These are phyloP conservation scores for Salix purpurea DNA, from an alignment of 345 rosid species.

Conservation along the genomic window DNA sequence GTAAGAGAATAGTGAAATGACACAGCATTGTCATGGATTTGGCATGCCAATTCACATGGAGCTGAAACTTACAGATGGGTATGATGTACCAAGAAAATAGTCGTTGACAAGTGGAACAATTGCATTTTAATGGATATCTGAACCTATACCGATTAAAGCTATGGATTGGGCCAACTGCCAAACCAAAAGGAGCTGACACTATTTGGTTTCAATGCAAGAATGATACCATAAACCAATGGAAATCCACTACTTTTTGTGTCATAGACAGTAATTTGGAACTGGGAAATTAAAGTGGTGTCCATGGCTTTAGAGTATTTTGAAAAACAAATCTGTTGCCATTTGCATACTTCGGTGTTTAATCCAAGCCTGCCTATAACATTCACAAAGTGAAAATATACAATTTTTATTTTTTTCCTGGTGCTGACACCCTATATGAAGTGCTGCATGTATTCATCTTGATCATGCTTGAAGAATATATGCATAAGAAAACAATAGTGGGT, in stretches of 20 bases:
- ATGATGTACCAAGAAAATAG: neutral
- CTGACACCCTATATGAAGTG: neutral
- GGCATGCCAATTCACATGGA: neutral
- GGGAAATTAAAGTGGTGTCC: neutral
- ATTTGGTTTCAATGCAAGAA: neutral
- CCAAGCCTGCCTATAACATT: neutral
- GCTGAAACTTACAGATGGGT: neutral
- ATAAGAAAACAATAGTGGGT: conserved; percentile 3
- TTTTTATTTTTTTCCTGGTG: neutral
- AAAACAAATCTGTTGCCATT: neutral
- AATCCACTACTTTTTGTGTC: neutral
- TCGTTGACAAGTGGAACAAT: neutral
- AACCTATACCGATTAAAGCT: neutral
- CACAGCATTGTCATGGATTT: neutral
- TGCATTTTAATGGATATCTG: neutral
- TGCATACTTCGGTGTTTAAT: neutral
- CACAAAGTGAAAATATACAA: neutral
- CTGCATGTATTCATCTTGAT: neutral
- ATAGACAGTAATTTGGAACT: neutral
- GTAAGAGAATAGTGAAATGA: neutral
- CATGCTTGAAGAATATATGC: neutral
- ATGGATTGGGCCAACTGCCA: neutral
- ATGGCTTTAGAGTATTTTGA: neutral
- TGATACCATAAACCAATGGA: neutral
- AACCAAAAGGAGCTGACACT: neutral